Evolutionary conservation across 768 basidiomycete species (phyloP), one percentile per base, ranked within the genome.

Genomic region (Boletus huronensis): DNA sequence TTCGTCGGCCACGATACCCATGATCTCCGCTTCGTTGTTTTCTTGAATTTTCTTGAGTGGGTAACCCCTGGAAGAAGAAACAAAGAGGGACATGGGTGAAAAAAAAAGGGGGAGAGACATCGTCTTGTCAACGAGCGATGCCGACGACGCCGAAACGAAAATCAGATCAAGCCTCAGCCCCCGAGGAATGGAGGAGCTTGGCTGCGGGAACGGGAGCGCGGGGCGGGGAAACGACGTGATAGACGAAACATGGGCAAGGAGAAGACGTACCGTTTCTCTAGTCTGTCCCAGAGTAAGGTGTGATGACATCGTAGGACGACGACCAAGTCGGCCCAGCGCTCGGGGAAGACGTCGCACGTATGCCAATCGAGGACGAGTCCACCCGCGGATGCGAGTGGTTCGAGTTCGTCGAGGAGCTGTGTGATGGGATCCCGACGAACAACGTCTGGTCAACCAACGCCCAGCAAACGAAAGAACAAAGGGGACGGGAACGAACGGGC

Each of bases 11-110:
- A 97, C 85, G 48, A 94, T 84, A 65, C 90, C 79, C 94, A 98
- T 97, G 66, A 99, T 98, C 75, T 99, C 97, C 13, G 95, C 94
- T 65, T 95, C 89, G 70, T 98, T 95, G 71, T 99, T 99, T 73
- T 99, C 97, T 68, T 95, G 90, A 5, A 99, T 92, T 73, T 99
- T 99, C 69, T 91, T 91, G 46, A 94, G 70, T 1, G 89, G 75
- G 67, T 98, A 98, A 9, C 82, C 81, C 57, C 95, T 98, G 70
- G 17, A 34, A 46, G 19, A 31, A 19, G 7, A 23, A 3, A 53
- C n/a, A n/a, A n/a, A n/a, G 9, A 40, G 9, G 48, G 23, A 16
- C 3, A 7, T 13, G 16, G 10, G 2, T n/a, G n/a, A n/a, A n/a
- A n/a, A n/a, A n/a, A n/a, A 4, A 28, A 38, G 34, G 25, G 7